These are phyloP conservation scores for Rhododendron ferrugineum DNA, from an alignment of 148 eudicot genomes.

Conservation along the genomic window DNA sequence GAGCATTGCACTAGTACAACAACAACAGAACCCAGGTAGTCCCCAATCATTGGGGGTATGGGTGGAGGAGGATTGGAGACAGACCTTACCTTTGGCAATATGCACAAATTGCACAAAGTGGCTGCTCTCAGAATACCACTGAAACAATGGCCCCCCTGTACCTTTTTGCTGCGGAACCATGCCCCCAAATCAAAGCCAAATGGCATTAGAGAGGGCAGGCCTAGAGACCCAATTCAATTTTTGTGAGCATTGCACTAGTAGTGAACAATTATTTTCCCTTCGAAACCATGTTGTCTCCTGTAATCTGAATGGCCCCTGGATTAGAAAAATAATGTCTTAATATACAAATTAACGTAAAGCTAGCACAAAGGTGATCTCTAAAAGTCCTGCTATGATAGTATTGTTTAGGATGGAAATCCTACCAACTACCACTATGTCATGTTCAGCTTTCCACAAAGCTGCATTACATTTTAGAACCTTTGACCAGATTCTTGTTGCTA, in stretches of 20 bases:
- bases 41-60: too few relatives aligned
- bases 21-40: too few relatives aligned
- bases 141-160: too few relatives aligned
- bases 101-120: too few relatives aligned
- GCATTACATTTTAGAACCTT: background rate
- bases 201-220: too few relatives aligned
- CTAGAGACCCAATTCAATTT: too few relatives aligned
- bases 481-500: conserved; percentile 1
- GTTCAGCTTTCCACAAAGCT: background rate
- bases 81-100: too few relatives aligned
- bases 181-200: too few relatives aligned
- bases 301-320: background rate
- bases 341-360: background rate
- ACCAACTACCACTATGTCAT: conserved; percentile 2
- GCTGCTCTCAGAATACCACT: too few relatives aligned
- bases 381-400: background rate
- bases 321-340: background rate
- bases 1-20: background rate
- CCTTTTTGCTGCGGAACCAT: too few relatives aligned
- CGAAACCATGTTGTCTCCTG: background rate
- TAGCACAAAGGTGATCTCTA: background rate
- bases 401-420: background rate
- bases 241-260: too few relatives aligned
- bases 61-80: too few relatives aligned
- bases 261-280: background rate